phyloP scores from a whole-genome alignment of 2,329 filamentous ascomycete species.

The Aspergillus melleus region DNA sequence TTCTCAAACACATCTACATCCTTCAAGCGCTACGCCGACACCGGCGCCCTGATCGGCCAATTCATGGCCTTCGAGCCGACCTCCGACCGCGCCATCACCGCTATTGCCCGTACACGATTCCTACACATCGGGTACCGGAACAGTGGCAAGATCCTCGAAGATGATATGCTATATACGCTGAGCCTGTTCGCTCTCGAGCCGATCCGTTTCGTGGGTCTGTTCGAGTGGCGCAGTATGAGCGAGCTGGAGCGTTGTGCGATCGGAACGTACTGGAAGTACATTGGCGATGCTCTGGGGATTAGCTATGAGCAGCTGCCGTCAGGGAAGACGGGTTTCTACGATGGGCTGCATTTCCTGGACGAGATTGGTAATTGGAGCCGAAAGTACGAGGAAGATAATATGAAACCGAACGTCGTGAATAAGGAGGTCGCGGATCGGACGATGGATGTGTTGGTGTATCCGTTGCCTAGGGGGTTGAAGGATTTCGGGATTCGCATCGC shows the following conservation, averaged over 20 bases:
- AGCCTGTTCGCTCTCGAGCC: constrained; percentile 67
- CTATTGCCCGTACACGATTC: constrained; percentile 64
- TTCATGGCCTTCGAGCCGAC: constrained; percentile 46
- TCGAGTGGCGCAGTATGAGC: constrained; percentile 69
- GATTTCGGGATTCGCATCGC: constrained; percentile 52
- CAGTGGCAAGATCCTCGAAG: constrained; percentile 59
- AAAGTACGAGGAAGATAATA: constrained; percentile 58
- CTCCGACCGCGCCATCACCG: constrained; percentile 49
- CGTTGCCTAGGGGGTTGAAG: constrained; percentile 49
- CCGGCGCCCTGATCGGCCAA: constrained; percentile 50
- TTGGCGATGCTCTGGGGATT: constrained; percentile 71
- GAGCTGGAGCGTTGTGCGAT: constrained; percentile 68
- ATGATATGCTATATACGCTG: constrained; percentile 66
- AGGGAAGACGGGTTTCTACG: constrained; percentile 40
- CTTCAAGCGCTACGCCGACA: constrained; percentile 56
- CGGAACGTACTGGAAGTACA: constrained; percentile 67
- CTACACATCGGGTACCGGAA: constrained; percentile 59
- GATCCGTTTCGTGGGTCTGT: constrained; percentile 60
- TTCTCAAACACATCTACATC: constrained; percentile 47
- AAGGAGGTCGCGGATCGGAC: constrained; percentile 58
- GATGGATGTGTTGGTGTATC: constrained; percentile 60
- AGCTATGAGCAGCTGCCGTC: constrained; percentile 47
- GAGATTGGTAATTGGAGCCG: constrained; percentile 52
- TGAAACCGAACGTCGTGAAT: constrained; percentile 56
- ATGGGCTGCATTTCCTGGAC: constrained; percentile 54